Evolutionary conservation across 805 yeast genomes (phyloP).

Genomic region (Clavispora fructus): DNA sequence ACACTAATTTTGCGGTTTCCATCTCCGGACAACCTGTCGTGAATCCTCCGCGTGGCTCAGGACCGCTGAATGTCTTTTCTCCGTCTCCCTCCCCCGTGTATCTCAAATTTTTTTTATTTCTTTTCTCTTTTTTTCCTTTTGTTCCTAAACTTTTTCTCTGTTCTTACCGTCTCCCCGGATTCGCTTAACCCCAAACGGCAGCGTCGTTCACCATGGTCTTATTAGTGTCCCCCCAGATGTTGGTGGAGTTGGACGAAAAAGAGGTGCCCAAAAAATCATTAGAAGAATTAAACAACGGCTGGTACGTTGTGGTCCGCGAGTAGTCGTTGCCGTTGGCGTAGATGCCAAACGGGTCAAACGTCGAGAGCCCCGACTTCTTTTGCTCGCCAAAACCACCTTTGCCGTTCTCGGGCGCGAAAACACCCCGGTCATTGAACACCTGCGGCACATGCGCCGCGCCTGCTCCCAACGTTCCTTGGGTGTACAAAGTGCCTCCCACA

Average conservation of each 20-base stretch:
- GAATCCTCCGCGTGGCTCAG: too few relatives aligned
- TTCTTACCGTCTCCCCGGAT: neutral
- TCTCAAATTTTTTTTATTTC: neutral
- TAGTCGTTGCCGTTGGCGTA: constrained; percentile 6
- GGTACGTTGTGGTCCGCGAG: constrained; percentile 6
- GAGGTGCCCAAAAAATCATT: constrained; percentile 11
- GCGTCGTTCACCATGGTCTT: constrained; percentile 16
- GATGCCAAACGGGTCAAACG: constrained; percentile 25
- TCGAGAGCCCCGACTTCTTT: constrained; percentile 5
- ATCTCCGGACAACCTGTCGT: neutral
- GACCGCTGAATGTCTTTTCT: neutral
- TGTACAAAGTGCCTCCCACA: neutral
- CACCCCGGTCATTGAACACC: neutral
- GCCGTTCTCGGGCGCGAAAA: constrained; percentile 6
- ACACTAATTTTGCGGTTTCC: neutral
- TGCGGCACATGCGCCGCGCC: neutral
- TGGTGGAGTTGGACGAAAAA: constrained; percentile 10
- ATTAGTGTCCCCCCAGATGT: constrained; percentile 22
- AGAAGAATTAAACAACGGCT: constrained; percentile 13
- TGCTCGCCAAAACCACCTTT: neutral
- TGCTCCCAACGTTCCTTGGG: neutral
- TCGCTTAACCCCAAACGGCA: constrained; percentile 28
- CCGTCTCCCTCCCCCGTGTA: neutral
- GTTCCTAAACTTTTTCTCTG: neutral
- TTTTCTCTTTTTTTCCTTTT: neutral